Evolutionary conservation across 108 stramenopile genomes (phyloP).

Genomic region (Asterionellopsis glacialis): DNA sequence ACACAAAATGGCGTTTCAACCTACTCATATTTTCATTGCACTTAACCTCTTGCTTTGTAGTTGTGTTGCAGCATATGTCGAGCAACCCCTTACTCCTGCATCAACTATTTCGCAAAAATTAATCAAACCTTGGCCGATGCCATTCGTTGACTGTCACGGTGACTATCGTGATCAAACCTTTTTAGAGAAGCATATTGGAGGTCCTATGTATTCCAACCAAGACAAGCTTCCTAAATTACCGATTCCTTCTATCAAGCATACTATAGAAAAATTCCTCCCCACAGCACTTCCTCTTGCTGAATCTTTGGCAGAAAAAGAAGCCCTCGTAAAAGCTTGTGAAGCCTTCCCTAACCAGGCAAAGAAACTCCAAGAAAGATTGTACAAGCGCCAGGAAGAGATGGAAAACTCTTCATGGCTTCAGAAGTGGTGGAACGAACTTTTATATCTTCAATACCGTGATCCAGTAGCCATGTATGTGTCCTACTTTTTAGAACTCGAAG

Average conservation of each 20-base stretch:
- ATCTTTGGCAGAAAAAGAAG: constrained; percentile 40
- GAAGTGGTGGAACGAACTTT: constrained; percentile 55
- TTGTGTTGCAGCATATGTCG: no score
- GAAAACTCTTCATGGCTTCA: constrained; percentile 54
- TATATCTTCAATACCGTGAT: constrained; percentile 57
- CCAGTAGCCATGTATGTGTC: constrained; percentile 58
- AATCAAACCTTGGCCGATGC: constrained; percentile 40
- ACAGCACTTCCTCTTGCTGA: constrained; percentile 66
- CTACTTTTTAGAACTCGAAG: constrained; percentile 56
- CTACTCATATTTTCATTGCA: no score
- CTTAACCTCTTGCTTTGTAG: not conserved
- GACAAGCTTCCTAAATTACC: constrained; percentile 59
- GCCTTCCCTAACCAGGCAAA: constrained; percentile 33
- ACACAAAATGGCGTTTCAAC: no score
- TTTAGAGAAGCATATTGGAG: constrained; percentile 51
- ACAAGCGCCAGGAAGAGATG: constrained; percentile 23
- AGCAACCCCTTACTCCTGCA: no score
- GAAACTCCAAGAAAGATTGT: constrained; percentile 39
- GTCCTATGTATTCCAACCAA: constrained; percentile 62
- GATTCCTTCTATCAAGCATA: constrained; percentile 61
- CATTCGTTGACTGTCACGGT: constrained; percentile 58
- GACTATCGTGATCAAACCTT: constrained; percentile 65
- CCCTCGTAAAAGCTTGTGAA: constrained; percentile 45
- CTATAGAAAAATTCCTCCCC: constrained; percentile 55
- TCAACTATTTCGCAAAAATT: not conserved